Conservation (phyloP, 495 filamentous ascomycete species). For the Arthonia radiata region DNA sequence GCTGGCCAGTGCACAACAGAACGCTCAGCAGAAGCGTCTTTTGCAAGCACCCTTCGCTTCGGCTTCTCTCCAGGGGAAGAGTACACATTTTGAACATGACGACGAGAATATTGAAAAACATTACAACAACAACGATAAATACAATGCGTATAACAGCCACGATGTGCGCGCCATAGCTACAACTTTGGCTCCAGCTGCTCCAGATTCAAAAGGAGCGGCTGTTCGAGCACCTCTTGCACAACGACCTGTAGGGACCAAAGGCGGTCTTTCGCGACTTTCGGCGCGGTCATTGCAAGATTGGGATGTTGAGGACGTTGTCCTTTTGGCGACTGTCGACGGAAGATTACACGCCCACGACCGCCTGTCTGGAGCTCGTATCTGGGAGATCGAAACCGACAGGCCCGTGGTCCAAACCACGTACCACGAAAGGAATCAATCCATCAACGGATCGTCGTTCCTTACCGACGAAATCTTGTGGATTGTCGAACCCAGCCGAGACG, state of each 20-base stretch:
- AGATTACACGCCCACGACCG: constrained; percentile 81
- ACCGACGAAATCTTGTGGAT: constrained; percentile 87
- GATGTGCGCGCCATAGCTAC: constrained; percentile 88
- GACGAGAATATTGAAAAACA: constrained; percentile 14
- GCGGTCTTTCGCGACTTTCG: constrained; percentile 53
- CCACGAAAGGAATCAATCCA: constrained; percentile 44
- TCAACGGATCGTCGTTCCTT: constrained; percentile 23
- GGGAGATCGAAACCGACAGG: constrained; percentile 58
- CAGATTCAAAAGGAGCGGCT: constrained; percentile 15
- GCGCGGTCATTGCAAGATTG: constrained; percentile 95
- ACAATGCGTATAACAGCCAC: constrained; percentile 30
- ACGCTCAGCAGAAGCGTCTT: too few species aligned
- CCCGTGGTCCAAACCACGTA: constrained; percentile 82
- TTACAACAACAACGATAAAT: constrained; percentile 14
- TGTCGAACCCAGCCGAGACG: constrained; percentile 75
- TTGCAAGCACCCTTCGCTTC: too few species aligned
- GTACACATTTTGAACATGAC: too few species aligned
- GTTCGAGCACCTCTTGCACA: constrained; percentile 28
- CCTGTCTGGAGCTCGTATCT: constrained; percentile 55
- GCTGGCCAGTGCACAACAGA: too few species aligned
- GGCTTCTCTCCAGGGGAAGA: too few species aligned
- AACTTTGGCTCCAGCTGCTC: constrained; percentile 73
- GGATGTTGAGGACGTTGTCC: constrained; percentile 98
- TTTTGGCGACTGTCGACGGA: constrained; percentile 98
- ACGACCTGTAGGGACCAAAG: constrained; percentile 33